phyloP scores from a whole-genome alignment of 192 early-diverging fungal species.

The Coemansia sp. region DNA sequence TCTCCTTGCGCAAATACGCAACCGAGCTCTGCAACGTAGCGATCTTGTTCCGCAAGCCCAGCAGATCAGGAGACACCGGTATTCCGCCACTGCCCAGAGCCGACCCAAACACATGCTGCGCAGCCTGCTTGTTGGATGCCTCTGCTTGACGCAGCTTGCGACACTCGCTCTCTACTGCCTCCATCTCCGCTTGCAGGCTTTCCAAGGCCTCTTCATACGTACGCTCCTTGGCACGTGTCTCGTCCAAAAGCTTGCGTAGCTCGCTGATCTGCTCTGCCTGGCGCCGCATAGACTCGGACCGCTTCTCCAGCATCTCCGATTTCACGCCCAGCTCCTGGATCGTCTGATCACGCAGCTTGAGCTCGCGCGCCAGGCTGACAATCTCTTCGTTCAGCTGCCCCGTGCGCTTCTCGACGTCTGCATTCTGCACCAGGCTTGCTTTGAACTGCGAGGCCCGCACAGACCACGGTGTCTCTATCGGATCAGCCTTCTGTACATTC shows the following conservation, averaged over 20 bases:
- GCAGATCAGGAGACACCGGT: conserved; percentile 51
- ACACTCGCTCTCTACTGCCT: conserved; percentile 67
- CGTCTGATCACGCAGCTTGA: conserved; percentile 77
- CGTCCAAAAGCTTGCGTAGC: conserved; percentile 61
- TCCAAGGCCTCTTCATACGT: conserved; percentile 74
- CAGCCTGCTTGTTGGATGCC: neutral
- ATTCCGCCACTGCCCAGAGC: conserved; percentile 6
- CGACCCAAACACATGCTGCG: neutral
- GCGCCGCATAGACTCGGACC: conserved; percentile 65
- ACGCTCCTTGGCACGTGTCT: conserved; percentile 59
- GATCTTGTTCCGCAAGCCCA: conserved; percentile 53
- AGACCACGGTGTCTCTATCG: conserved; percentile 70
- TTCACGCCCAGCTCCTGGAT: conserved; percentile 73
- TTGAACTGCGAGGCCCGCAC: conserved; percentile 77
- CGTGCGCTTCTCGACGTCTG: conserved; percentile 73
- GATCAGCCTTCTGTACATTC: conserved; percentile 2
- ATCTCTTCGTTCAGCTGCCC: conserved; percentile 77
- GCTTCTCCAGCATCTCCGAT: conserved; percentile 80
- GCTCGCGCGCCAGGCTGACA: conserved; percentile 71
- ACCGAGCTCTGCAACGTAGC: conserved; percentile 66
- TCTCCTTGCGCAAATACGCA: conserved; percentile 76
- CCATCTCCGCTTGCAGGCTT: conserved; percentile 66
- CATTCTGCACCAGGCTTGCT: conserved; percentile 73
- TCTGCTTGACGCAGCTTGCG: conserved; percentile 53
- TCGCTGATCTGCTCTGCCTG: conserved; percentile 62